Evolutionary conservation across 2,329 filamentous ascomycete genomes (phyloP).

Genomic region (Mariannaea sp.): DNA sequence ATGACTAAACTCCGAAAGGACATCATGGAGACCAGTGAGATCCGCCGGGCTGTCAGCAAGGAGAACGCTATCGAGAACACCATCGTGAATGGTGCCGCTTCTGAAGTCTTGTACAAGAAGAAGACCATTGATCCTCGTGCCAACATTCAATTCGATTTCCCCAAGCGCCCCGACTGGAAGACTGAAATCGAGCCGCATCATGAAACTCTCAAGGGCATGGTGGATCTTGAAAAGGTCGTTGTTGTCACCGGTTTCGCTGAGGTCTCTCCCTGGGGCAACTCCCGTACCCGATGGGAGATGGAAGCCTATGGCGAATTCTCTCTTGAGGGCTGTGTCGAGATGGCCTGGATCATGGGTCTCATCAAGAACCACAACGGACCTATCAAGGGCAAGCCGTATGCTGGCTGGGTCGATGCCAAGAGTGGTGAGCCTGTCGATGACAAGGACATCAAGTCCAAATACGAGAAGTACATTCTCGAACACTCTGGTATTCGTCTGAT

Average conservation of each 20-base stretch:
- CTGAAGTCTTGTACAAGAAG: conserved; percentile 92
- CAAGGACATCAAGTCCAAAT: conserved; percentile 96
- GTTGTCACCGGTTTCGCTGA: conserved; percentile 97
- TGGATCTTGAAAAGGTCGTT: conserved; percentile 96
- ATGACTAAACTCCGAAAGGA: conserved; percentile 95
- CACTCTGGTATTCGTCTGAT: conserved; percentile 97
- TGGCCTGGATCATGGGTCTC: conserved; percentile 99
- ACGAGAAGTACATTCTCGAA: conserved; percentile 95
- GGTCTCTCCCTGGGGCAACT: conserved; percentile 97
- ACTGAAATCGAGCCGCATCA: conserved; percentile 88
- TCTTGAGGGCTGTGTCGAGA: conserved; percentile 95
- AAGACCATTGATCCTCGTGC: conserved; percentile 90
- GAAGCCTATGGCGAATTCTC: conserved; percentile 96
- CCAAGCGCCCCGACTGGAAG: conserved; percentile 88
- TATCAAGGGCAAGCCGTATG: conserved; percentile 94
- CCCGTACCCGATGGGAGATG: conserved; percentile 98
- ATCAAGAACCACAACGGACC: conserved; percentile 98
- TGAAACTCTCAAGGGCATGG: conserved; percentile 91
- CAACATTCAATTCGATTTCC: conserved; percentile 98
- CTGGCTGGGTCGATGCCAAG: conserved; percentile 96
- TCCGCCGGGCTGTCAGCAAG: conserved; percentile 91
- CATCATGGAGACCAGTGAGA: conserved; percentile 92
- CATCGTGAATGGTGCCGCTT: conserved; percentile 91
- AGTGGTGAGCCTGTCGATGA: conserved; percentile 94
- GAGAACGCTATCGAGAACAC: conserved; percentile 97